A percentile compares a stretch with the other conserved stretches of the same genome.
Evolutionary conservation across 495 filamentous ascomycete species (phyloP).

Genomic region (Penicillium argentinense): DNA sequence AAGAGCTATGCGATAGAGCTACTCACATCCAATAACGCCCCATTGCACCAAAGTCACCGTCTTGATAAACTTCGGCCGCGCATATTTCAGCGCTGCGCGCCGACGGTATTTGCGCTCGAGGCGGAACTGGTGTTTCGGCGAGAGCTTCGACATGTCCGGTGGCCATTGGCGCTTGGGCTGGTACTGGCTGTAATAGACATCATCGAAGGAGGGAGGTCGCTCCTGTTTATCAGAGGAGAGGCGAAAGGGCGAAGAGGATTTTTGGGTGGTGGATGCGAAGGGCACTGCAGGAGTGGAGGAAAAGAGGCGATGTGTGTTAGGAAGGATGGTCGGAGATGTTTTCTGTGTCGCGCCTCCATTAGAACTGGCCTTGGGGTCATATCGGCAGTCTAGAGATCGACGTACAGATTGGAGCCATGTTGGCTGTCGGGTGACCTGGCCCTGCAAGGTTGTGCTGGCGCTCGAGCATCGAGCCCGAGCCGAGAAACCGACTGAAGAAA

Average conservation of each 20-base stretch:
- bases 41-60: conserved; percentile 68
- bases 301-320: conserved; percentile 12
- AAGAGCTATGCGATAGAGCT: too few relatives aligned
- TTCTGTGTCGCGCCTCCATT: background rate
- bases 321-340: conserved; percentile 8
- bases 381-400: too few relatives aligned
- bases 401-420: conserved; percentile 1
- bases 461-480: background rate
- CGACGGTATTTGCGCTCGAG: conserved; percentile 64
- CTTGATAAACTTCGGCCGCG: conserved; percentile 73
- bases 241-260: conserved; percentile 39
- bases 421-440: background rate
- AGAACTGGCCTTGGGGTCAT: background rate
- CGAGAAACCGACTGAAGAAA: background rate
- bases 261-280: conserved; percentile 17
- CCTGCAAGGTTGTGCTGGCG: background rate
- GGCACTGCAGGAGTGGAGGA: conserved; percentile 13
- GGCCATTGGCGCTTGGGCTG: conserved; percentile 89
- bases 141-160: conserved; percentile 82
- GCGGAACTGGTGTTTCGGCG: conserved; percentile 79
- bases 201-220: conserved; percentile 12
- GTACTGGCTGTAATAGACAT: conserved; percentile 56
- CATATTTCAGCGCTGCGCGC: conserved; percentile 68
- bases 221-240: conserved; percentile 29
- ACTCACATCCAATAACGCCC: conserved; percentile 62